Percentiles rank a stretch among this genome's conserved stretches.
These are phyloP conservation scores for Pseudomonodictys pantanalensis DNA, from an alignment of 495 filamentous ascomycete species.

Conservation along the genomic window DNA sequence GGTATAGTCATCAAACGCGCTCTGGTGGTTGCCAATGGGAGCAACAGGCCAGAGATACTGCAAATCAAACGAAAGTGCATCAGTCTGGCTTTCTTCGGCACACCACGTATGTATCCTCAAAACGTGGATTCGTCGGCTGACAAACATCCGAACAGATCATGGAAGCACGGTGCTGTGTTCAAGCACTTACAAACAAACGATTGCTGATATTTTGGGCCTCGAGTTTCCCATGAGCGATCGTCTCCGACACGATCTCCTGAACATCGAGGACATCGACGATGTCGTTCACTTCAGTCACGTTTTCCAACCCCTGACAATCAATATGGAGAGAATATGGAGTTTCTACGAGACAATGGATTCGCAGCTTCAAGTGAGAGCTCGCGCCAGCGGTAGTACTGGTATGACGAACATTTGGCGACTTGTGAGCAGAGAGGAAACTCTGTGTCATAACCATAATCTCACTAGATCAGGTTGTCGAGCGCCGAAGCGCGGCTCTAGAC, in stretches of 20 bases:
- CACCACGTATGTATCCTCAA: background rate
- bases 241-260: background rate
- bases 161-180: constrained; percentile 12
- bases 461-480: constrained; percentile 4
- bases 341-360: constrained; percentile 5
- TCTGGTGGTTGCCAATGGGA: constrained; percentile 6
- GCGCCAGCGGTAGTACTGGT: background rate
- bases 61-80: constrained; percentile 8
- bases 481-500: background rate
- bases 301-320: constrained; percentile 6
- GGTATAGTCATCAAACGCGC: constrained; percentile 9
- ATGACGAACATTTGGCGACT: background rate
- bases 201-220: background rate
- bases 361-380: background rate
- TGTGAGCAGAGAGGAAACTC: background rate
- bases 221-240: background rate
- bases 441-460: background rate
- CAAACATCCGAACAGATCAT: constrained; percentile 7
- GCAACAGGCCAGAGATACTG: background rate
- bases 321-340: constrained; percentile 15
- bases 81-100: constrained; percentile 15
- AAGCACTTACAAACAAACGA: background rate
- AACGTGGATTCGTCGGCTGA: background rate
- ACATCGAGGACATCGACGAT: constrained; percentile 3
- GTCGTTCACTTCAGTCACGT: constrained; percentile 1